phyloP scores from a whole-genome alignment of 352 stramenopile genomes.

The Phytopythium oedochilum region DNA sequence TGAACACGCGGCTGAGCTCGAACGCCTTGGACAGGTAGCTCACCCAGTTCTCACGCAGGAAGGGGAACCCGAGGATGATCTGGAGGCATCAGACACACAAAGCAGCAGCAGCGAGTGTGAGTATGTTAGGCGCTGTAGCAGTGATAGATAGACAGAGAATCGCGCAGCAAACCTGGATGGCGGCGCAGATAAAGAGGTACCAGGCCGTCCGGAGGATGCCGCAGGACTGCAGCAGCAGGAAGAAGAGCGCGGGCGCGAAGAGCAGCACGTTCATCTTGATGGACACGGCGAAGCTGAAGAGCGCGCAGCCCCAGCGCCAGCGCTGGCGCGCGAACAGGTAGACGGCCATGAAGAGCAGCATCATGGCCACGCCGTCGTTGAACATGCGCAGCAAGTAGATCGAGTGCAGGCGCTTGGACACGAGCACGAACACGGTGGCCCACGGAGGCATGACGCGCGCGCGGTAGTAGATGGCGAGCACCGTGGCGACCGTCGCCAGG shows the following conservation, averaged over 20 bases:
- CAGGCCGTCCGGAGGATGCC: slow-evolving; percentile 73
- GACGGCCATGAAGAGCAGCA: slow-evolving; percentile 93
- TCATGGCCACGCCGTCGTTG: slow-evolving; percentile 97
- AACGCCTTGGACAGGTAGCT: slow-evolving; percentile 97
- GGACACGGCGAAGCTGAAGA: slow-evolving; percentile 96
- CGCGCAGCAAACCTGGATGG: too few species aligned
- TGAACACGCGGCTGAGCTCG: slow-evolving; percentile 97
- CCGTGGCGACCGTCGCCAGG: slow-evolving; percentile 83
- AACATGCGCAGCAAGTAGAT: slow-evolving; percentile 99
- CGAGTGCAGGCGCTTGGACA: slow-evolving; percentile 96
- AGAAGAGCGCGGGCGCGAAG: slow-evolving; percentile 95
- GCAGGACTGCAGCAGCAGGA: slow-evolving; percentile 92
- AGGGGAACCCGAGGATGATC: slow-evolving; percentile 91
- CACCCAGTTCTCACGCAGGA: slow-evolving; percentile 92
- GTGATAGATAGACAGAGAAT: too few species aligned
- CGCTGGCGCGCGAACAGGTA: slow-evolving; percentile 81
- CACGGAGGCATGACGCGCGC: slow-evolving; percentile 77
- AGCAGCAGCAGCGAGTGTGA: neutral
- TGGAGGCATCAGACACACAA: slow-evolving; percentile 8
- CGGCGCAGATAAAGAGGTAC: slow-evolving; percentile 90
- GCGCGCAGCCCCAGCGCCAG: slow-evolving; percentile 86
- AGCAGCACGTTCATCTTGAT: slow-evolving; percentile 99
- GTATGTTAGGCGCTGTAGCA: too few species aligned
- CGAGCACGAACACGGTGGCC: slow-evolving; percentile 86
- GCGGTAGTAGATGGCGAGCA: slow-evolving; percentile 89